Evolutionary conservation across 345 rosid species (phyloP).

Genomic region (Stellera chamaejasme): DNA sequence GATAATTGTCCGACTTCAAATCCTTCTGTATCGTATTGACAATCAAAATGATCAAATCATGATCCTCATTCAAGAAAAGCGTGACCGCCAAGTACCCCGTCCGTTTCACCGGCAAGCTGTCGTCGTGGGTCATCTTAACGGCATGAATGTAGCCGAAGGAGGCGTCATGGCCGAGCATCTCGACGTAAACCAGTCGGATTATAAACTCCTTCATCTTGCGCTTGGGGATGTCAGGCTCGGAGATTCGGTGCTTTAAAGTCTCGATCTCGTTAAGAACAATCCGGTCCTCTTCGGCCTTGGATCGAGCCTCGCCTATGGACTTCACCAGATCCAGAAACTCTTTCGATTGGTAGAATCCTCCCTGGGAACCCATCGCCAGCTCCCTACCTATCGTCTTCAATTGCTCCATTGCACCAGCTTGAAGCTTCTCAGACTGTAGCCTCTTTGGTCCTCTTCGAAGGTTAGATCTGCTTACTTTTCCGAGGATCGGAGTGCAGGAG

Average conservation of each 20-base stretch:
- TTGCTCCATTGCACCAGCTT: conserved; percentile 52
- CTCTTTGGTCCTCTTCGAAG: too few relatives aligned
- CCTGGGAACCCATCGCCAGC: conserved; percentile 98
- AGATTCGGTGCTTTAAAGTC: conserved; percentile 71
- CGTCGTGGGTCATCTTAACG: conserved; percentile 99
- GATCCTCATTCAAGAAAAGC: conserved; percentile 87
- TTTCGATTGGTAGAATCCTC: conserved; percentile 90
- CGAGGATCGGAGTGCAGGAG: too few relatives aligned
- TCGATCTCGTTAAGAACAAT: conserved; percentile 92
- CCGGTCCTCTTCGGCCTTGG: conserved; percentile 97
- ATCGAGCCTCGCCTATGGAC: conserved; percentile 97
- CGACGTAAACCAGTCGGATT: conserved; percentile 76
- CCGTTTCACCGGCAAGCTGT: conserved; percentile 64
- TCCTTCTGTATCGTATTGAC: conserved; percentile 98
- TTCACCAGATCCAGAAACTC: conserved; percentile 96
- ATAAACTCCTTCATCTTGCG: conserved; percentile 95
- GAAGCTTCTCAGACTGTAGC: too few relatives aligned
- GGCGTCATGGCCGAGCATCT: conserved; percentile 98
- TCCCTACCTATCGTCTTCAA: conserved; percentile 93
- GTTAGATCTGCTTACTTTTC: too few relatives aligned
- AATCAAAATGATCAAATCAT: conserved; percentile 83
- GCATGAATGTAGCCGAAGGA: conserved; percentile 98
- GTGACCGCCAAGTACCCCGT: conserved; percentile 97
- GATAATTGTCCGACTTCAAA: conserved; percentile 78
- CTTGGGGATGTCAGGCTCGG: conserved; percentile 85